phyloP scores from a whole-genome alignment of 106 monocot genomes.

The Posidonia australis region DNA sequence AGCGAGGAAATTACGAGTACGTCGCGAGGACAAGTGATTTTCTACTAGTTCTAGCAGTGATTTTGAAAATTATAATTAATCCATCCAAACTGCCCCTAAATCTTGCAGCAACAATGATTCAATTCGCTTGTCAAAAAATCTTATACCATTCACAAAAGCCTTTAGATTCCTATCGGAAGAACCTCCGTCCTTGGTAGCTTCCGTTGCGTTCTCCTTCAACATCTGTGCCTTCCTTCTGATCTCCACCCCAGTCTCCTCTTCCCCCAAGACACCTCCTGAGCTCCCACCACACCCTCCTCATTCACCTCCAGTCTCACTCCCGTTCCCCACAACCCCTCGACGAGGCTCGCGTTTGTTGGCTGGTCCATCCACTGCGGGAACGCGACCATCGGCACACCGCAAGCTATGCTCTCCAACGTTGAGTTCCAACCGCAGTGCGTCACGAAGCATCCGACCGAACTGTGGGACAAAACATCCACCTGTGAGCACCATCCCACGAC shows the following conservation, averaged over 20 bases:
- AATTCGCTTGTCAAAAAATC: background rate
- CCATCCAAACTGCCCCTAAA: too few relatives aligned
- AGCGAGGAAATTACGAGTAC: too few relatives aligned
- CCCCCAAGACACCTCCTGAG: conserved; percentile 12
- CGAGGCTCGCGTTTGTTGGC: conserved; percentile 12
- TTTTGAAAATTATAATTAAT: too few relatives aligned
- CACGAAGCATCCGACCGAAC: conserved; percentile 37
- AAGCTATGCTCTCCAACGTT: conserved; percentile 15
- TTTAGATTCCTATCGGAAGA: conserved; percentile 17
- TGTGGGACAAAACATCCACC: conserved; percentile 21
- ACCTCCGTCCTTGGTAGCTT: conserved; percentile 1
- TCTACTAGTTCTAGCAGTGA: too few relatives aligned
- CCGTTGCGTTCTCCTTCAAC: conserved; percentile 7
- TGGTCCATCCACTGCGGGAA: conserved; percentile 19
- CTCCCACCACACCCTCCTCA: conserved; percentile 9
- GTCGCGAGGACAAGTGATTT: too few relatives aligned
- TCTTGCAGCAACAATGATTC: too few relatives aligned
- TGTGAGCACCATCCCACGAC: conserved; percentile 35
- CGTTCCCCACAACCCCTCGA: conserved; percentile 10
- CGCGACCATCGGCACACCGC: conserved; percentile 33
- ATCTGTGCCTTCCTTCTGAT: conserved; percentile 2
- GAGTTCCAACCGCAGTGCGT: conserved; percentile 36
- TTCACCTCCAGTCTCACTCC: conserved; percentile 11
- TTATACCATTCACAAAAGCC: background rate
- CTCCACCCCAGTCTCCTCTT: background rate